Base-by-base conservation (phyloP, 805 yeast species). In the Cyberlindnera mrakii region DNA sequence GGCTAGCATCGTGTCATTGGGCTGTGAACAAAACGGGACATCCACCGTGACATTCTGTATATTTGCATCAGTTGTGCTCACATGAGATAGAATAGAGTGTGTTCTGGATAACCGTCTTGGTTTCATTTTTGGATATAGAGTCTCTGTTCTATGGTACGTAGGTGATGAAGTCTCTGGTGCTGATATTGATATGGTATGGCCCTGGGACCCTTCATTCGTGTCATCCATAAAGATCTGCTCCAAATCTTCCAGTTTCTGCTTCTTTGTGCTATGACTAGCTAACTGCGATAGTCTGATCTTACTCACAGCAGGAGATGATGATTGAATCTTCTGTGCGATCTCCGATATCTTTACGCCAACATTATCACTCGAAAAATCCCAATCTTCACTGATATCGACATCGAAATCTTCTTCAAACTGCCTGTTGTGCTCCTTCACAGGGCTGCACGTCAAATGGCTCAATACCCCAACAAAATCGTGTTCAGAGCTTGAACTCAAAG, bases 101-200 rank as follows among this genome's bases (percentile, higher is more conserved):
- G 19, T 16, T 10, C 9, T 30, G 16, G 37, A n/a, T 59, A 63
- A 23, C 25, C 10, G 18, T 33, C 33, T 20, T 19, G 18, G 37
- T 6, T 36, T 37, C 9, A 14, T 20, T 32, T 29, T 33, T 39
- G 41, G 48, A 30, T 47, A 39, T 2, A 51, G 31, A 1, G 59
- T 59, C 39, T 58, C 62, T 3, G 51, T 46, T 33, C 53, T 45
- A 35, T 59, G 63, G 37, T 54, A 57, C 6, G 54, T 32, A 2
- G 63, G 63, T 1, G 63, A 59, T 2, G 62, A 57, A 1, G 56
- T 48, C 43, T 55, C 60, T 20, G 50, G 45, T 1, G 50, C 60
- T 19, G 55, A 49, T 3, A 51, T 51, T 5, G 33, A 18, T 13
- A 37, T 37, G 13, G 2, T 23, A 23, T 9, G 27, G 27, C 27